Base-by-base conservation (phyloP, 176 grass and related monocot genomes). In the Avena sativa region DNA sequence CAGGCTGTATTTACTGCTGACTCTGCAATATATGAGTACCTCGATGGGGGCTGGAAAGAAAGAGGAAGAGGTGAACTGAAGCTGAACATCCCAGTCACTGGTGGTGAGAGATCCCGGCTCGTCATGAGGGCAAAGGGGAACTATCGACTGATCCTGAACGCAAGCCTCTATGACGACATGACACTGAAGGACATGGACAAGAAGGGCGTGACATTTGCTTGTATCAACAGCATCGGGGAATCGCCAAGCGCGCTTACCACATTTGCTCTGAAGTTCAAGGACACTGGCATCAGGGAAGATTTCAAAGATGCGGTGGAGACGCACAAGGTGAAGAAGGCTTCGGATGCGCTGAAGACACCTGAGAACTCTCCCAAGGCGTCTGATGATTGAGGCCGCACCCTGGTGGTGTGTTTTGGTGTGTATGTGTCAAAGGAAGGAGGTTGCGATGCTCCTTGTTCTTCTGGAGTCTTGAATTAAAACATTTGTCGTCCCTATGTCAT, bases 121-220 rank as follows among this genome's bases (percentile, higher is more conserved):
- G 62, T 98, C 75, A 98, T 98, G 96, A 90, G 93, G 68, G 66
- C 93, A 21, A 98, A 93, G 84, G 96, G 93, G 17, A 98, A 94
- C 65, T 98, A 93, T 53, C 86, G 92, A 6, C 86, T 98, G 53
- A 80, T 95, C 47, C 66, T 95, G 81, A 98, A 96, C 34, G 92
- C 97, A 60, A 94, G 87, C 76, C 89, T 98, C 36, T 98, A 93
- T 25, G 71, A 91, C 2, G 97, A 98, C 88, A 96, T 98, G 94
- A 62, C 87, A 0, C 82, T 98, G 57, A 96, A 95, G 64, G 91
- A 98, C 86, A 98, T 94, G 97, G 97, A 98, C 78, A 98, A 98
- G 88, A 98, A 89, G 85, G 97, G 94, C 0, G 87, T 94, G 75
- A 98, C 94, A 0, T 98, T 96, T 90, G 92, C 97, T 9, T 96